phyloP scores from a whole-genome alignment of 2,329 filamentous ascomycete genomes.

The Colletotrichum karsti region DNA sequence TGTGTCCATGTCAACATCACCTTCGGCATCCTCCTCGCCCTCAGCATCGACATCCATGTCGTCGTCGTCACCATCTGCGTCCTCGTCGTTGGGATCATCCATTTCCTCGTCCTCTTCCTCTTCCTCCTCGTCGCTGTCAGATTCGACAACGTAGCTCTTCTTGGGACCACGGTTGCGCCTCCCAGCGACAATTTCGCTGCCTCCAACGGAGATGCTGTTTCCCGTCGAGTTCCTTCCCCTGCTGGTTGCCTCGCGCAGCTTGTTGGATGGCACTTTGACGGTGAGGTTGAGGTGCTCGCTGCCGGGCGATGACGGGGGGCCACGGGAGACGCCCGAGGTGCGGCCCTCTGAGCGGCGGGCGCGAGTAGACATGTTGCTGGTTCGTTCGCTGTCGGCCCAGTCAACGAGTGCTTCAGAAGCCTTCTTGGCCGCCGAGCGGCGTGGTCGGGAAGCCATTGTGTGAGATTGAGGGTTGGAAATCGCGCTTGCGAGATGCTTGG shows the following conservation, averaged over 20 bases:
- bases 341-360: constrained; percentile 59
- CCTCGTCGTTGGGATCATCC: constrained; percentile 38
- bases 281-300: constrained; percentile 59
- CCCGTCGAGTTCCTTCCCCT: constrained; percentile 39
- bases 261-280: constrained; percentile 61
- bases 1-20: constrained; percentile 57
- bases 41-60: constrained; percentile 48
- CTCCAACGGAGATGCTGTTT: constrained; percentile 39
- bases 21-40: constrained; percentile 40
- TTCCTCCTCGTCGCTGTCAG: constrained; percentile 57
- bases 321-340: constrained; percentile 52
- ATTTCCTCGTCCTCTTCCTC: constrained; percentile 47
- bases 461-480: background rate
- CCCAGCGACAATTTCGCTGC: constrained; percentile 56
- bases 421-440: constrained; percentile 51
- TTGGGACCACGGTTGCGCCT: constrained; percentile 64
- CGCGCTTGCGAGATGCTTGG: constrained; percentile 5
- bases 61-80: constrained; percentile 43
- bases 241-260: constrained; percentile 59
- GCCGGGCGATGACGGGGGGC: constrained; percentile 53
- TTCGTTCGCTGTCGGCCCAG: constrained; percentile 57
- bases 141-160: constrained; percentile 69
- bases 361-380: constrained; percentile 57
- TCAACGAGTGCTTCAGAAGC: constrained; percentile 52
- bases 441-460: constrained; percentile 57